Evolutionary conservation across 352 stramenopile genomes (phyloP), one percentile per base, ranked within the genome.

Genomic region (Pythium pectinolyticum): DNA sequence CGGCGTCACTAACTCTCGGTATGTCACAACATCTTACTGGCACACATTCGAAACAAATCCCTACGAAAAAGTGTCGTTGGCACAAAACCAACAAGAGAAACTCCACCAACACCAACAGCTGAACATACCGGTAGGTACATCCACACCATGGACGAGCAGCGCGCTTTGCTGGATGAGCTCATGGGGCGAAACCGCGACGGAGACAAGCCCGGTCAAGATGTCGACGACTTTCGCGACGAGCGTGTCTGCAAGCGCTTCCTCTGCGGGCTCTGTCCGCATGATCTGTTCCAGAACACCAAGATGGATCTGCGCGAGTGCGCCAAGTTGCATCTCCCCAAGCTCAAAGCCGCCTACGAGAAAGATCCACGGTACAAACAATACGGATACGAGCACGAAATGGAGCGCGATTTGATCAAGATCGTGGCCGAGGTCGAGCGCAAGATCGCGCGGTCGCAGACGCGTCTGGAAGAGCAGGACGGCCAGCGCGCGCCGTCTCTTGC

Each of bases 121-220:
- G 35, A n/a, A n/a, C n/a, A n/a, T n/a, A n/a, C n/a, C n/a, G n/a
- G n/a, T n/a, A n/a, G n/a, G n/a, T n/a, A n/a, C n/a, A n/a, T n/a
- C n/a, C n/a, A 14, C 37, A 66, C 28, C 19, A 92, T 96, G 83
- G 88, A 96, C 56, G 81, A 75, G 28, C 88, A 96, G 69, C 84
- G 88, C 47, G 88, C 83, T 57, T 70, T 97, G 51, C 75, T 97
- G 51, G 90, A 97, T 70, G 78, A 83, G 52, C 83, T 97, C 43
- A 97, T 97, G 90, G 90, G 90, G 32, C 80, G 90, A 9, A 97
- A 97, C 73, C 86, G 90, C 60, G 92, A 97, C 68, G 86, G 88
- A 14, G 88, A 96, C 62, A 75, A 78, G 37, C 84, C 86, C 5
- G 69, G 91, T n/a, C 85, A 94, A 48, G 85, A 92, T 34, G 73